These are phyloP conservation scores for Bauhinia variegata DNA, from an alignment of 306 rosid species.

Conservation along the genomic window DNA sequence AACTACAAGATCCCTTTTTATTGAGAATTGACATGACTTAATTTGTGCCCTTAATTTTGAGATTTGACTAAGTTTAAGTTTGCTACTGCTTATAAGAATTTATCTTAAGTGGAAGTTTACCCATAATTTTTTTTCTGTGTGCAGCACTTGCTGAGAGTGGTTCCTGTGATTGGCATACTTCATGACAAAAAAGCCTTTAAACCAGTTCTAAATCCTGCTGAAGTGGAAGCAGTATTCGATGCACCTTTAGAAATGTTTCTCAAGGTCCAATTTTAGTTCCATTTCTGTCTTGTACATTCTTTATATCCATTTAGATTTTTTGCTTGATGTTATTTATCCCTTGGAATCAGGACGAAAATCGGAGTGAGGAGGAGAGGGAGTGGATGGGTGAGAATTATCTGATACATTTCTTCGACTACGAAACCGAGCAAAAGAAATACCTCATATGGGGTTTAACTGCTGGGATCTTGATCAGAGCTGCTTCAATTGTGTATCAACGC, in stretches of 20 bases:
- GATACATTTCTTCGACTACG: slow-evolving; percentile 78
- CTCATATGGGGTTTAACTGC: slow-evolving; percentile 95
- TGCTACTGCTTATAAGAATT: neutral
- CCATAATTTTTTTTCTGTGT: slow-evolving; percentile 38
- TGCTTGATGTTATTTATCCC: slow-evolving; percentile 16
- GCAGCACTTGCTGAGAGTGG: slow-evolving; percentile 88
- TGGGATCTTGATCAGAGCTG: slow-evolving; percentile 90
- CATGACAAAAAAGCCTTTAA: slow-evolving; percentile 72
- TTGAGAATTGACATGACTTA: no score
- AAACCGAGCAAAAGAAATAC: slow-evolving; percentile 55
- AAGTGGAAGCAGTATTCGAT: slow-evolving; percentile 88
- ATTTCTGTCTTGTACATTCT: slow-evolving; percentile 1
- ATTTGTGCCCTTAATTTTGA: neutral
- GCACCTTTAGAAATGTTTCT: slow-evolving; percentile 96
- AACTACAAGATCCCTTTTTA: no score
- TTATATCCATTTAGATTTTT: slow-evolving; percentile 13
- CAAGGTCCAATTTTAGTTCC: slow-evolving; percentile 55
- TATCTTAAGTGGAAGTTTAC: slow-evolving; percentile 2
- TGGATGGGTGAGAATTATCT: slow-evolving; percentile 90
- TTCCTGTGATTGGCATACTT: slow-evolving; percentile 88
- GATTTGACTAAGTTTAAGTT: neutral
- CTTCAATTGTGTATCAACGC: slow-evolving; percentile 74
- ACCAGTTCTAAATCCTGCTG: slow-evolving; percentile 74
- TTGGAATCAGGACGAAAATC: slow-evolving; percentile 80
- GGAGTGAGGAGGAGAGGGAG: slow-evolving; percentile 74